Conservation (phyloP, 2,329 filamentous ascomycete genomes). For the Calonectria henricotiae region DNA sequence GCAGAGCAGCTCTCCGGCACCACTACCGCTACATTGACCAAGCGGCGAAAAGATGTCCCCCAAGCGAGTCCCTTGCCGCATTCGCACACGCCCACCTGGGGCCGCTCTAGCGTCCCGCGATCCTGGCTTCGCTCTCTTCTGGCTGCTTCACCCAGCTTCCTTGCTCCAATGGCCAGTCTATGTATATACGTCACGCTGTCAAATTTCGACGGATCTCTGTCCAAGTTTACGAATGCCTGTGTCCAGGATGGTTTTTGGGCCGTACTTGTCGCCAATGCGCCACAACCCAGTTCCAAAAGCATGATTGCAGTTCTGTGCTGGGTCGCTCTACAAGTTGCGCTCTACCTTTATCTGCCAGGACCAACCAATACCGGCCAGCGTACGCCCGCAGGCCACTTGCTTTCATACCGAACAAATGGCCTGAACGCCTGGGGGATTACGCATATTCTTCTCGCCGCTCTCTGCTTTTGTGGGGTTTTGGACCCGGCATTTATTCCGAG, state of each 20-base stretch:
- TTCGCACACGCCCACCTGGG: slow-evolving; percentile 41
- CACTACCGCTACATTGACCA: neutral
- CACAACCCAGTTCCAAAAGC: slow-evolving; percentile 41
- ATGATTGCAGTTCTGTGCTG: slow-evolving; percentile 36
- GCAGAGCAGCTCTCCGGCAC: neutral
- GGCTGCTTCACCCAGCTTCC: slow-evolving; percentile 46
- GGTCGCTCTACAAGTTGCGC: slow-evolving; percentile 38
- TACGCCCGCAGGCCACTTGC: slow-evolving; percentile 62
- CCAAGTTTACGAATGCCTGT: slow-evolving; percentile 31
- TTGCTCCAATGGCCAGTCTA: slow-evolving; percentile 48
- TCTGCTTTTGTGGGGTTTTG: slow-evolving; percentile 53
- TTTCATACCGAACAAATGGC: slow-evolving; percentile 64
- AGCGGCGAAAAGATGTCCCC: neutral
- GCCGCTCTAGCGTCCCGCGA: slow-evolving; percentile 47
- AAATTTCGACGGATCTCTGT: slow-evolving; percentile 45
- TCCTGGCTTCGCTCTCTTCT: slow-evolving; percentile 49
- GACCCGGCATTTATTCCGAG: slow-evolving; percentile 61
- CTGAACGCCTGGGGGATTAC: slow-evolving; percentile 61
- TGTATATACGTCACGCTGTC: slow-evolving; percentile 49
- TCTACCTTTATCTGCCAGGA: slow-evolving; percentile 41
- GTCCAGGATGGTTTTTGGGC: slow-evolving; percentile 43
- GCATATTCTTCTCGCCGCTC: slow-evolving; percentile 53
- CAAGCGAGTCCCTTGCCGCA: neutral
- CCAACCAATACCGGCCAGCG: slow-evolving; percentile 56
- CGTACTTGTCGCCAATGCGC: slow-evolving; percentile 41